A percentile compares a stretch with the other conserved stretches of the same genome.
Conservation (phyloP, 2,329 filamentous ascomycete species). For the Aspergillus fructus region DNA sequence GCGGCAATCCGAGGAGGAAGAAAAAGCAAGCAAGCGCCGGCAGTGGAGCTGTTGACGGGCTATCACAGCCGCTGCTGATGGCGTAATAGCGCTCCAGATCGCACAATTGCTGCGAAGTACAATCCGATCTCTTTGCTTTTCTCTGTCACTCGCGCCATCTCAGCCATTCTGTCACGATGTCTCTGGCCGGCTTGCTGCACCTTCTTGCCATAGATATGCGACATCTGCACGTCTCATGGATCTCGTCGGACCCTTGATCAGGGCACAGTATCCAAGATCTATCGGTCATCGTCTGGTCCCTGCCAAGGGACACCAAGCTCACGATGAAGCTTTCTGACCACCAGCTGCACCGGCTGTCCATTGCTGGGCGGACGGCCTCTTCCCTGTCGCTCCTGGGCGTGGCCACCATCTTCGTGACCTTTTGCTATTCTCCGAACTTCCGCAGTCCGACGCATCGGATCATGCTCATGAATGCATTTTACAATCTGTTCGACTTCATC, state of each 20-base stretch:
- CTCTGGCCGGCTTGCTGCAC: not conserved
- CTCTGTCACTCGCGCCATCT: not conserved
- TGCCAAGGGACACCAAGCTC: not conserved
- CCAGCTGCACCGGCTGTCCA: conserved; percentile 26
- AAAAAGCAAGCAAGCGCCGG: not conserved
- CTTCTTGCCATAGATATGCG: not conserved
- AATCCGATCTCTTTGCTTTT: conserved; percentile 1
- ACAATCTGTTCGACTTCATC: conserved; percentile 38
- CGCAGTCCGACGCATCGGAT: conserved; percentile 41
- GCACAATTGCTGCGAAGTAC: not conserved
- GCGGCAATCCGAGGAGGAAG: not conserved
- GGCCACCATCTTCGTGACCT: conserved; percentile 35
- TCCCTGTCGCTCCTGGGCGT: conserved; percentile 35
- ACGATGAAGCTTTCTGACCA: conserved; percentile 25
- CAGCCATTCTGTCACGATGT: not conserved
- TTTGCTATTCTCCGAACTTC: conserved; percentile 32
- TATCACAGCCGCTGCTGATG: not conserved
- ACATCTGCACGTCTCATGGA: not conserved
- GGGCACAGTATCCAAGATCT: not conserved
- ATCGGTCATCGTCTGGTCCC: not conserved
- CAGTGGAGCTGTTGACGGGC: not conserved
- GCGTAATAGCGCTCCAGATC: conserved; percentile 4
- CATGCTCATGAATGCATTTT: conserved; percentile 41
- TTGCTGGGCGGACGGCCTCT: conserved; percentile 32
- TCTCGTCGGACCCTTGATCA: not conserved